Evolutionary conservation across 371 early-diverging fungal genomes (phyloP).

Genomic region (Encephalitozoon romaleae): DNA sequence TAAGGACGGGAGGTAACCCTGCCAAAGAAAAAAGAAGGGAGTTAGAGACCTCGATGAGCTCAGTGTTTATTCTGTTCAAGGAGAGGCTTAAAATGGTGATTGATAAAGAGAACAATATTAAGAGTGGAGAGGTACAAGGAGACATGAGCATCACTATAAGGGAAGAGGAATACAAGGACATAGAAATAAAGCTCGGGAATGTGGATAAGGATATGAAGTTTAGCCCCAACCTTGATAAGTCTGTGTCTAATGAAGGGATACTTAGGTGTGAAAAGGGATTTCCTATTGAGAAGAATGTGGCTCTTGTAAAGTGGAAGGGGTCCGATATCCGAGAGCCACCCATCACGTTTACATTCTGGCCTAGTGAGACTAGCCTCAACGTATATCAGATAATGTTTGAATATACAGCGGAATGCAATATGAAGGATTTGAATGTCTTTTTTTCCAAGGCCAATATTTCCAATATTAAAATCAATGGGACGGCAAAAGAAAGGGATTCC

Average conservation of each 20-base stretch:
- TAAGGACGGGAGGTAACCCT: neutral
- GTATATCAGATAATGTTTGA: constrained; percentile 35
- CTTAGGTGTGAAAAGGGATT: constrained; percentile 45
- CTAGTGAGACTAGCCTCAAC: constrained; percentile 35
- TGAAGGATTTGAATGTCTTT: constrained; percentile 31
- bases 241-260: constrained; percentile 8
- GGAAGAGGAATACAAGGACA: constrained; percentile 37
- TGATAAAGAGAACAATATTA: constrained; percentile 52
- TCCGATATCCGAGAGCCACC: constrained; percentile 21
- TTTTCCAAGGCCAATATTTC: constrained; percentile 28
- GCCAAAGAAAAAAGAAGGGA: neutral
- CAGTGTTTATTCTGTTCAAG: constrained; percentile 42
- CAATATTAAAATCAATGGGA: constrained; percentile 23
- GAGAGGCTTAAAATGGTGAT: constrained; percentile 52
- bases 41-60: constrained; percentile 12
- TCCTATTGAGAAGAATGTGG: constrained; percentile 51
- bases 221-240: constrained; percentile 53
- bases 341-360: constrained; percentile 51
- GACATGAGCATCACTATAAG: constrained; percentile 51
- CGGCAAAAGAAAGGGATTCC: neutral
- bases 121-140: constrained; percentile 34
- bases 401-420: constrained; percentile 28
- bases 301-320: constrained; percentile 55
- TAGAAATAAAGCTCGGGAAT: constrained; percentile 28
- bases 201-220: constrained; percentile 30